phyloP scores from a whole-genome alignment of 1,284 basidiomycete species.

The Leccinum subrobustum region DNA sequence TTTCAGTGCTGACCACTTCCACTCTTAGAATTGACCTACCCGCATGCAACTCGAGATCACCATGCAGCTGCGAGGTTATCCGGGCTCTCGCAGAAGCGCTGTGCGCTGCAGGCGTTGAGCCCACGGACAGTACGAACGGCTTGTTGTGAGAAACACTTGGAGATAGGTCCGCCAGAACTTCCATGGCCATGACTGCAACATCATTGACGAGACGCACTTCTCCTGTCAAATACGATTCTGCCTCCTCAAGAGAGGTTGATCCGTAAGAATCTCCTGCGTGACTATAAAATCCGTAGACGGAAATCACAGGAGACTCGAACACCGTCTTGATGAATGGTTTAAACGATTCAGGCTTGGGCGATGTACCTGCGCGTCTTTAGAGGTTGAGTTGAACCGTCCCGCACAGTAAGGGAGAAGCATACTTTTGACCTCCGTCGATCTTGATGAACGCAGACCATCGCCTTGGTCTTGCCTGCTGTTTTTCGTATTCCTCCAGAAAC shows the following conservation, averaged over 20 bases:
- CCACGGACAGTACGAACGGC: constrained; percentile 74
- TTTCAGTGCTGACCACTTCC: constrained; percentile 6
- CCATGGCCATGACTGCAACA: constrained; percentile 60
- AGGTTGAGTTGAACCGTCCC: constrained; percentile 5
- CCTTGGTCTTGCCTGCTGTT: constrained; percentile 37
- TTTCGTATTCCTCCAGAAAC: constrained; percentile 61
- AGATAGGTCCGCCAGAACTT: constrained; percentile 40
- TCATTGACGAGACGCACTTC: constrained; percentile 73
- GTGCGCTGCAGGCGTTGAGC: constrained; percentile 86
- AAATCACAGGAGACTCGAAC: constrained; percentile 53
- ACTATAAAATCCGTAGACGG: constrained; percentile 81
- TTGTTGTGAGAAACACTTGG: constrained; percentile 34
- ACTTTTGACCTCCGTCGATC: constrained; percentile 78
- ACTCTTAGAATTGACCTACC: constrained; percentile 39
- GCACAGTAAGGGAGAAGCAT: constrained; percentile 29
- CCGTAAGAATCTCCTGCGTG: constrained; percentile 79
- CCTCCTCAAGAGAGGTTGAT: constrained; percentile 63
- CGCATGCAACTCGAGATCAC: constrained; percentile 73
- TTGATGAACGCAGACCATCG: constrained; percentile 81
- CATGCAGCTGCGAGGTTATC: constrained; percentile 52
- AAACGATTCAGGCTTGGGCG: constrained; percentile 55
- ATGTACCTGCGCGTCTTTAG: constrained; percentile 79
- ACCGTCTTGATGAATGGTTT: constrained; percentile 52
- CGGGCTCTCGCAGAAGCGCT: constrained; percentile 58
- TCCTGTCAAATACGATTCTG: constrained; percentile 62